phyloP scores from a whole-genome alignment of 257 asterid species.

The Craterostigma plantagineum region DNA sequence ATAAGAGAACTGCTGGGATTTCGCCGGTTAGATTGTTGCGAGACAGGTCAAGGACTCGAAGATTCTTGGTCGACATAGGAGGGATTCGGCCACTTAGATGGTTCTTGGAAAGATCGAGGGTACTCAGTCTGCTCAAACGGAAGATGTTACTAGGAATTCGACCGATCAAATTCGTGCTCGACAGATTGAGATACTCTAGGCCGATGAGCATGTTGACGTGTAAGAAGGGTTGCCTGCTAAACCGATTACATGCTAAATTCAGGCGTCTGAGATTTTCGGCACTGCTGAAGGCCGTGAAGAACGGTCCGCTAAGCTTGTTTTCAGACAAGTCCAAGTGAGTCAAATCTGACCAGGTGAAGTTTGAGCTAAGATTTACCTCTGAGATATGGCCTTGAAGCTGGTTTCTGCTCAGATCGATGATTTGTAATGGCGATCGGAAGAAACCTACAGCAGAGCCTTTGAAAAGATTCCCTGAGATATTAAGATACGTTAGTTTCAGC shows the following conservation, averaged over 20 bases:
- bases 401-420: conserved; percentile 81
- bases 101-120: conserved; percentile 66
- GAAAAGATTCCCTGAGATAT: conserved; percentile 59
- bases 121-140: conserved; percentile 22
- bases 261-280: conserved; percentile 46
- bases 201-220: conserved; percentile 21
- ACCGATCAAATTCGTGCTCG: conserved; percentile 56
- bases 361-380: conserved; percentile 54
- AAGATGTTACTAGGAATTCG: conserved; percentile 37
- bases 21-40: conserved; percentile 73
- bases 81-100: conserved; percentile 46
- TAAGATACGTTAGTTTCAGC: conserved; percentile 37
- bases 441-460: conserved; percentile 54
- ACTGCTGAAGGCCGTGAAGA: conserved; percentile 22
- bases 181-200: conserved; percentile 67
- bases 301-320: conserved; percentile 68
- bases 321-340: conserved; percentile 62
- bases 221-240: conserved; percentile 30
- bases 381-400: conserved; percentile 70
- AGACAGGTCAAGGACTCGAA: conserved; percentile 56
- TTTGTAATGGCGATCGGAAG: conserved; percentile 46
- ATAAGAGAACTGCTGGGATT: conserved; percentile 38
- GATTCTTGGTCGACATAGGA: conserved; percentile 19
- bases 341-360: conserved; percentile 46
- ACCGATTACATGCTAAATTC: conserved; percentile 78